These are phyloP conservation scores for Dendrothele bispora DNA, from an alignment of 768 basidiomycete species.

Conservation along the genomic window DNA sequence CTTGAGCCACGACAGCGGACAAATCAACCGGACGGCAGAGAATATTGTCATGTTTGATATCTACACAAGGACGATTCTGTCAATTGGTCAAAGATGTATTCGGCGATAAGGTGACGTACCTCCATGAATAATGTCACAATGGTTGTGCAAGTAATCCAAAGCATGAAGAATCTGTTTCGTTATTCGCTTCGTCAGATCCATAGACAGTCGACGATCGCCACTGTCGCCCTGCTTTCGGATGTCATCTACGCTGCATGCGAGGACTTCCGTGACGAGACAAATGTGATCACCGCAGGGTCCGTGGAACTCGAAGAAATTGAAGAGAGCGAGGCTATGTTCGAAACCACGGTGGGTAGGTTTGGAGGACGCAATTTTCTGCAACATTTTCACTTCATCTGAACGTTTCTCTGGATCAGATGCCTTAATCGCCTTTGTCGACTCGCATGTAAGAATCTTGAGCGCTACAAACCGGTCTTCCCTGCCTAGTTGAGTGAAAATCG, in stretches of 20 bases:
- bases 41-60: constrained; percentile 20
- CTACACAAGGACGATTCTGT: constrained; percentile 2
- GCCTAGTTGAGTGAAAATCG: not conserved
- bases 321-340: constrained; percentile 71
- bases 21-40: constrained; percentile 7
- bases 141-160: constrained; percentile 50
- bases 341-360: constrained; percentile 41
- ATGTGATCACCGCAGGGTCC: constrained; percentile 78
- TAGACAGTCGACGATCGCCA: constrained; percentile 8
- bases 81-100: not conserved
- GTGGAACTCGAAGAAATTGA: constrained; percentile 75
- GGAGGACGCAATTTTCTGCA: not conserved
- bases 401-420: constrained; percentile 18
- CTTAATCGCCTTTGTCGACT: constrained; percentile 28
- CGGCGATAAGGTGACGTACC: constrained; percentile 22
- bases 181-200: constrained; percentile 10
- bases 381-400: constrained; percentile 15
- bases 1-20: not conserved
- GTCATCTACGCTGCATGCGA: constrained; percentile 22
- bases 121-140: constrained; percentile 20
- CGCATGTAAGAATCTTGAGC: constrained; percentile 30
- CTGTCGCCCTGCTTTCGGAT: constrained; percentile 35
- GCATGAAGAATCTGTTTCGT: constrained; percentile 44
- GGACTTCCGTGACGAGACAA: constrained; percentile 83
- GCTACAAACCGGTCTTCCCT: constrained; percentile 15